Evolutionary conservation across 495 filamentous ascomycete species (phyloP).

Genomic region (Penicillium samsonianum): DNA sequence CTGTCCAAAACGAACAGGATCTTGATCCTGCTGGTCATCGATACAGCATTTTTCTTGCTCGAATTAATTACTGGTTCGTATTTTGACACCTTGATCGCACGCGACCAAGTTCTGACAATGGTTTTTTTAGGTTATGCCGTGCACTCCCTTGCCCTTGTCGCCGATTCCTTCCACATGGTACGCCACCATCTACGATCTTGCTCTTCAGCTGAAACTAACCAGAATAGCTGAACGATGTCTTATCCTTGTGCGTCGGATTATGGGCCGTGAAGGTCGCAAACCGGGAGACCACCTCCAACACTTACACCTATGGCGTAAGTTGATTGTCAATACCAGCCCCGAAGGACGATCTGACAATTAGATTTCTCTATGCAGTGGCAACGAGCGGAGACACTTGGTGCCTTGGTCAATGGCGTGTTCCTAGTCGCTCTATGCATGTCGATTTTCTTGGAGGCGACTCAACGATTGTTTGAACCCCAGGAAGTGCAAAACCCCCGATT

Average conservation of each 20-base stretch:
- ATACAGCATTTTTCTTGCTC: slow-evolving; percentile 83
- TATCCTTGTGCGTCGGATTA: slow-evolving; percentile 86
- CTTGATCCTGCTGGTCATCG: slow-evolving; percentile 86
- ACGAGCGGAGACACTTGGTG: slow-evolving; percentile 96
- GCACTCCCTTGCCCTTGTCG: slow-evolving; percentile 88
- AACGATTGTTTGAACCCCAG: slow-evolving; percentile 85
- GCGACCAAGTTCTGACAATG: slow-evolving; percentile 17
- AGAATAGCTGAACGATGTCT: slow-evolving; percentile 80
- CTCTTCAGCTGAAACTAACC: slow-evolving; percentile 14
- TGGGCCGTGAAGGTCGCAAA: slow-evolving; percentile 92
- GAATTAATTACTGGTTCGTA: slow-evolving; percentile 74
- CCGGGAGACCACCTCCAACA: slow-evolving; percentile 74
- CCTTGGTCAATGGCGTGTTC: slow-evolving; percentile 94
- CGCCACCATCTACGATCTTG: slow-evolving; percentile 17
- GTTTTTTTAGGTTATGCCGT: slow-evolving; percentile 65
- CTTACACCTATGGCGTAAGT: slow-evolving; percentile 90
- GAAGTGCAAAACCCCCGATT: slow-evolving; percentile 79
- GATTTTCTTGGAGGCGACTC: slow-evolving; percentile 92
- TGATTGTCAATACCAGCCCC: slow-evolving; percentile 12
- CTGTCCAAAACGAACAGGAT: slow-evolving; percentile 94
- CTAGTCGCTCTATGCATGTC: slow-evolving; percentile 92
- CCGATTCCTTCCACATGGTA: slow-evolving; percentile 99
- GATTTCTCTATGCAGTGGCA: slow-evolving; percentile 68
- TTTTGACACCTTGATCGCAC: background rate
- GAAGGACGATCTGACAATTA: slow-evolving; percentile 24